Percentiles rank a stretch among this genome's conserved stretches.
These are phyloP conservation scores for Dipteronia dyeriana DNA, from an alignment of 345 rosid genomes.

Conservation along the genomic window DNA sequence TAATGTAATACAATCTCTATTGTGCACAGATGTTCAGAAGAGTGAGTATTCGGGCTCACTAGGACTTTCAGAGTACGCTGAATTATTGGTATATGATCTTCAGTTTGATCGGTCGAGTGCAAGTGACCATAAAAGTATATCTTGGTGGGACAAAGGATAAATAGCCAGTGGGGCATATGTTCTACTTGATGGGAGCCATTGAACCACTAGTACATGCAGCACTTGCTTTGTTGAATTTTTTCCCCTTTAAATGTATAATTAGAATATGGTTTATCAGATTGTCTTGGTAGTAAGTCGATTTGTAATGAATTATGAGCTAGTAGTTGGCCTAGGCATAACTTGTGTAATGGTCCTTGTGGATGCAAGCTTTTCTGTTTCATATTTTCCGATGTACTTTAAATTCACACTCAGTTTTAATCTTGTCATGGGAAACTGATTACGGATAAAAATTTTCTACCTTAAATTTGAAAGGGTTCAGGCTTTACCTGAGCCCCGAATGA, in stretches of 20 bases:
- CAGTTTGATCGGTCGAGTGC: neutral
- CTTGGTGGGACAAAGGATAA: slow-evolving; percentile 4
- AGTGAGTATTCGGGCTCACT: neutral
- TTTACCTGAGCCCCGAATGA: too few species aligned
- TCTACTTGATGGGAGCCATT: neutral
- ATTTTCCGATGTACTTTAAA: neutral
- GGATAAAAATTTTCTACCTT: neutral
- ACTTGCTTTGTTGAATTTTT: slow-evolving; percentile 13
- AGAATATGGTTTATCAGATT: slow-evolving; percentile 4
- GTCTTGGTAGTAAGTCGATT: neutral
- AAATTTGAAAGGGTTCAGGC: neutral
- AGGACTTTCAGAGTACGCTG: slow-evolving; percentile 8
- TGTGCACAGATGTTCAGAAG: neutral
- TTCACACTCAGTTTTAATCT: neutral
- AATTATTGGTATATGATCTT: neutral
- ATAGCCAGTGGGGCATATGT: neutral
- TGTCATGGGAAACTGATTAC: too few species aligned
- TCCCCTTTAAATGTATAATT: slow-evolving; percentile 13
- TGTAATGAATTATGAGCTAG: slow-evolving; percentile 25
- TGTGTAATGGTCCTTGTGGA: neutral
- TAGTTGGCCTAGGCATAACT: slow-evolving; percentile 7
- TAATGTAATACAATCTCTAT: neutral
- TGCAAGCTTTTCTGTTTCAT: neutral
- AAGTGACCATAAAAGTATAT: neutral
- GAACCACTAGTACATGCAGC: slow-evolving; percentile 9